Base-by-base conservation (phyloP, 2,329 filamentous ascomycete species). In the Colletotrichum sp. region DNA sequence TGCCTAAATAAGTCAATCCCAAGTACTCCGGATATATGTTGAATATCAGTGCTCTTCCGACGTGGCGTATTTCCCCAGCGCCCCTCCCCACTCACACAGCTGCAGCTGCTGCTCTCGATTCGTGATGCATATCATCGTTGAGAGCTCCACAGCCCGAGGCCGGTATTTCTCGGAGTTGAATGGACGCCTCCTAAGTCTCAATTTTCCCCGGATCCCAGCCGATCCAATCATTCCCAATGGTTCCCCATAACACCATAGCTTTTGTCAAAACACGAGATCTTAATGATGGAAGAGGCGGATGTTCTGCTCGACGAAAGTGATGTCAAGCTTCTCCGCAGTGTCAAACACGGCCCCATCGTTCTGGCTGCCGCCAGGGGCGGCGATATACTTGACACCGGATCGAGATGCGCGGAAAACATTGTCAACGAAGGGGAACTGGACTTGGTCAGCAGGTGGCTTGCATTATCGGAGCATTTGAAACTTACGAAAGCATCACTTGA, bases 221-320 rank as follows among this genome's bases (percentile, higher is more conserved):
- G 16, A 44, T 65, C 74, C 70, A 65, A 64, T 67, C 71, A 52
- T 52, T 52, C 59, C 74, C 72, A 66, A 24, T 65, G 44, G 30
- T 65, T 62, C 59, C 34, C 74, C 74, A 13, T 49, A 76, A 76
- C 74, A 76, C 71, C 72, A 18, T 66, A 71, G 44, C 28, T 49
- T 62, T 44, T 13, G 13, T 6, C 8, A 52, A 57, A 30, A 64
- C 21, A 65, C 65, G 30, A 75, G 28, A 68, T 67, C 64, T 81
- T 94, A 99, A 87, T 99, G 96, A 87, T 98, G 96, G 93, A 99
- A 99, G 79, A 99, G 90, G 80, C 97, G 93, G 76, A 95, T 94
- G 84, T 94, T 95, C 90, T 99, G 97, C 90, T 99, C 96, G 49
- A 99, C 94, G 86, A 99, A 98, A 60, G 94, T 96, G 81, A 99